Conservation (phyloP, 495 filamentous ascomycete species). For the Annulohypoxylon bovei region DNA sequence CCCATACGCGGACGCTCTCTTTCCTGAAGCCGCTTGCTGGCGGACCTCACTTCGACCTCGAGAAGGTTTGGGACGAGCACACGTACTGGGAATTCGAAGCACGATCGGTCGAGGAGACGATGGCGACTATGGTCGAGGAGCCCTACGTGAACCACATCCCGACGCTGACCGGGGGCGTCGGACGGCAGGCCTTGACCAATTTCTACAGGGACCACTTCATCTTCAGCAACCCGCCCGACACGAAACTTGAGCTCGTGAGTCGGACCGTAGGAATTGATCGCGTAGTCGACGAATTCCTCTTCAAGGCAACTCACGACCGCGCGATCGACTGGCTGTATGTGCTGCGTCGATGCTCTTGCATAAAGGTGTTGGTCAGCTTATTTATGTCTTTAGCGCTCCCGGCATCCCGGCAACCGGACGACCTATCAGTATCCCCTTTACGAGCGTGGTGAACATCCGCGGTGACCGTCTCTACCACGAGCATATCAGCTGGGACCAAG, state of each 20-base stretch:
- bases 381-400: slow-evolving; percentile 51
- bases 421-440: slow-evolving; percentile 74
- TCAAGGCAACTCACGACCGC: slow-evolving; percentile 74
- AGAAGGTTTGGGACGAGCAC: slow-evolving; percentile 70
- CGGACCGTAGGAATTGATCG: slow-evolving; percentile 70
- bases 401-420: slow-evolving; percentile 76
- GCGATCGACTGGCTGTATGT: slow-evolving; percentile 77
- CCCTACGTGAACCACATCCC: slow-evolving; percentile 70
- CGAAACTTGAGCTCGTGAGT: slow-evolving; percentile 74
- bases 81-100: slow-evolving; percentile 64
- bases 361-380: background rate
- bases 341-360: background rate
- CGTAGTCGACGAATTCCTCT: slow-evolving; percentile 66
- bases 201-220: slow-evolving; percentile 85
- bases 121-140: slow-evolving; percentile 68
- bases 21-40: slow-evolving; percentile 62
- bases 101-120: slow-evolving; percentile 62
- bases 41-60: slow-evolving; percentile 68
- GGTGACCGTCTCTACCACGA: slow-evolving; percentile 81
- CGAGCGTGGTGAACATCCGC: slow-evolving; percentile 78
- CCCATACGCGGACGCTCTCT: slow-evolving; percentile 61
- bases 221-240: slow-evolving; percentile 71
- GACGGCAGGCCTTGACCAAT: slow-evolving; percentile 67
- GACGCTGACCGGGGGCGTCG: slow-evolving; percentile 65
- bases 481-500: slow-evolving; percentile 91